These are phyloP conservation scores for Tricladium varicosporioides DNA, from an alignment of 2,329 filamentous ascomycete species.

Conservation along the genomic window DNA sequence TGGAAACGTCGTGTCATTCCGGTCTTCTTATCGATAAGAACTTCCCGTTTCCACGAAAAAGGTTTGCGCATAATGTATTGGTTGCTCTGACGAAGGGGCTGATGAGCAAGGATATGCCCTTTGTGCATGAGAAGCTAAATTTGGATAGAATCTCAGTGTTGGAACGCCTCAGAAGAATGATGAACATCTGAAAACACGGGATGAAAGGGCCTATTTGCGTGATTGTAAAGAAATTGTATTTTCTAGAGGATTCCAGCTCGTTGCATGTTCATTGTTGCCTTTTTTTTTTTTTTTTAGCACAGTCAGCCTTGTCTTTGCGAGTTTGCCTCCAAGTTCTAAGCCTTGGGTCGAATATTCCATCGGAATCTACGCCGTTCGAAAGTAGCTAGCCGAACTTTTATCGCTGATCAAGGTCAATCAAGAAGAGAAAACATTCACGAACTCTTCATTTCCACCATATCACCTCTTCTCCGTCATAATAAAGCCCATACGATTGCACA, in stretches of 20 bases:
- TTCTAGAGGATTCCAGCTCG: not conserved
- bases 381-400: not conserved
- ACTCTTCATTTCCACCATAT: not conserved
- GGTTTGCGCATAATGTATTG: not conserved
- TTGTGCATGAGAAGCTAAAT: constrained; percentile 6
- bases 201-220: not conserved
- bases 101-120: not conserved
- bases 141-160: not conserved
- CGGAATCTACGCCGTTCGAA: not conserved
- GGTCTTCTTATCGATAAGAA: constrained; percentile 7
- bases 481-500: not conserved
- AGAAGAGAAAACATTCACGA: not conserved
- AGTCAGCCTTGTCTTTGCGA: not conserved
- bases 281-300: not conserved
- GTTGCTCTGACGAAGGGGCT: not conserved
- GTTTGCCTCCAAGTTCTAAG: not conserved
- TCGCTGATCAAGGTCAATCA: not conserved
- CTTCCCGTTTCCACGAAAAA: not conserved
- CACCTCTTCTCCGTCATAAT: not conserved
- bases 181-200: not conserved
- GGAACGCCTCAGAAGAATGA: not conserved
- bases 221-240: not conserved
- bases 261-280: not conserved
- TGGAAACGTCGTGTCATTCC: not conserved
- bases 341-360: not conserved